Evolutionary conservation across 495 filamentous ascomycete genomes (phyloP).

Genomic region (Podospora australis): DNA sequence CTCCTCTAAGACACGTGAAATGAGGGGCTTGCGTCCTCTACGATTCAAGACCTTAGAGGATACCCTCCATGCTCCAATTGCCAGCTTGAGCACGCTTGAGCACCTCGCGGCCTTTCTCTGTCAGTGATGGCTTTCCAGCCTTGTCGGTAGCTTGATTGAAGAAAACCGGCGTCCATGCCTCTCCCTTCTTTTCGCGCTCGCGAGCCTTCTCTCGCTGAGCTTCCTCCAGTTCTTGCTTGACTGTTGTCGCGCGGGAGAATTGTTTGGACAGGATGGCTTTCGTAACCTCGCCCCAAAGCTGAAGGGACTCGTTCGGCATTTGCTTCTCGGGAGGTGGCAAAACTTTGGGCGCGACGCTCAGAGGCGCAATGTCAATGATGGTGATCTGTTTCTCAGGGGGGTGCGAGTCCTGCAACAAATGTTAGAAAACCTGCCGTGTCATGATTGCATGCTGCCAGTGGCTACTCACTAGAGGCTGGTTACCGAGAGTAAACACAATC

Average conservation of each 20-base stretch:
- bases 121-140: slow-evolving; percentile 71
- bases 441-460: not conserved
- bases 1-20: not conserved
- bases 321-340: slow-evolving; percentile 70
- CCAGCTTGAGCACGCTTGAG: slow-evolving; percentile 61
- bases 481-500: slow-evolving; percentile 45
- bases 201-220: slow-evolving; percentile 76
- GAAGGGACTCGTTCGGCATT: slow-evolving; percentile 82
- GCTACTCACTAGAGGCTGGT: slow-evolving; percentile 44
- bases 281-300: slow-evolving; percentile 83
- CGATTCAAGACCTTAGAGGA: slow-evolving; percentile 18
- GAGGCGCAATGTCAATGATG: slow-evolving; percentile 78
- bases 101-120: slow-evolving; percentile 64
- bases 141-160: slow-evolving; percentile 71
- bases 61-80: slow-evolving; percentile 46
- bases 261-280: slow-evolving; percentile 80
- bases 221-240: slow-evolving; percentile 91
- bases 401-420: slow-evolving; percentile 27
- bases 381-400: slow-evolving; percentile 56
- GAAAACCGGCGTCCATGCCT: slow-evolving; percentile 81
- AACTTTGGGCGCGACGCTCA: slow-evolving; percentile 68
- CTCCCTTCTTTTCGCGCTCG: slow-evolving; percentile 59
- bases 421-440: slow-evolving; percentile 5
- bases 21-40: not conserved
- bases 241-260: slow-evolving; percentile 71